phyloP scores from a whole-genome alignment of 768 basidiomycete species.

The Daedalea quercina region DNA sequence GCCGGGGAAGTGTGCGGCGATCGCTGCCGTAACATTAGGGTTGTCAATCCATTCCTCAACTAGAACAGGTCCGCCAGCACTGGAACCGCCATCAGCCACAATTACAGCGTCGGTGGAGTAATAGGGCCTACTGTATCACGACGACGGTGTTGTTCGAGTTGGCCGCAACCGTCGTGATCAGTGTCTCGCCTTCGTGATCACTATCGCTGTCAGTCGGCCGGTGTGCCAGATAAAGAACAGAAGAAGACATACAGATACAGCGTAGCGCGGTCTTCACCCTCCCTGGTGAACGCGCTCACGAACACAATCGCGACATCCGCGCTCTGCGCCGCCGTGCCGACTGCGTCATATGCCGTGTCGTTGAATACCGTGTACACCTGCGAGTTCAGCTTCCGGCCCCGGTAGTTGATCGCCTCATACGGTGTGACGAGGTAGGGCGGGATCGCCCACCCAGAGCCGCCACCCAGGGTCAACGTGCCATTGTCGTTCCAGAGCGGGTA shows the following conservation, averaged over 20 bases:
- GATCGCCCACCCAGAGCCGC: conserved; percentile 39
- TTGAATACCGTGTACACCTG: conserved; percentile 39
- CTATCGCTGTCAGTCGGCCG: not conserved
- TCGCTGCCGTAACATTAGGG: conserved; percentile 55
- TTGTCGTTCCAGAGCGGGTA: conserved; percentile 48
- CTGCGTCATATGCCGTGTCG: conserved; percentile 40
- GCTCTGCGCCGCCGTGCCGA: conserved; percentile 29
- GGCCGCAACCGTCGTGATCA: conserved; percentile 53
- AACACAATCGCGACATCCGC: conserved; percentile 31
- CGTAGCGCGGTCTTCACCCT: conserved; percentile 50
- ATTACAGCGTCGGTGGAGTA: not conserved
- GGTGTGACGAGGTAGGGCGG: conserved; percentile 44
- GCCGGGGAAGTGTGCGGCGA: conserved; percentile 36
- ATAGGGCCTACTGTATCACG: conserved; percentile 45
- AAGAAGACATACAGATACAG: conserved; percentile 52
- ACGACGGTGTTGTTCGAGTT: conserved; percentile 75
- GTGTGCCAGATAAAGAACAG: conserved; percentile 1
- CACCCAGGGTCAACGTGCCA: conserved; percentile 57
- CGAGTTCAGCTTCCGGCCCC: conserved; percentile 31
- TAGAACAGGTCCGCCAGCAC: conserved; percentile 56
- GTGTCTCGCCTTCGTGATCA: conserved; percentile 24
- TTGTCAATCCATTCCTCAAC: conserved; percentile 67
- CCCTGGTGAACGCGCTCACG: conserved; percentile 32
- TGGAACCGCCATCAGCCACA: conserved; percentile 15
- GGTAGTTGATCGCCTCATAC: conserved; percentile 35